These are phyloP conservation scores for Hypomyces rosellus DNA, from an alignment of 2,329 filamentous ascomycete species.

Conservation along the genomic window DNA sequence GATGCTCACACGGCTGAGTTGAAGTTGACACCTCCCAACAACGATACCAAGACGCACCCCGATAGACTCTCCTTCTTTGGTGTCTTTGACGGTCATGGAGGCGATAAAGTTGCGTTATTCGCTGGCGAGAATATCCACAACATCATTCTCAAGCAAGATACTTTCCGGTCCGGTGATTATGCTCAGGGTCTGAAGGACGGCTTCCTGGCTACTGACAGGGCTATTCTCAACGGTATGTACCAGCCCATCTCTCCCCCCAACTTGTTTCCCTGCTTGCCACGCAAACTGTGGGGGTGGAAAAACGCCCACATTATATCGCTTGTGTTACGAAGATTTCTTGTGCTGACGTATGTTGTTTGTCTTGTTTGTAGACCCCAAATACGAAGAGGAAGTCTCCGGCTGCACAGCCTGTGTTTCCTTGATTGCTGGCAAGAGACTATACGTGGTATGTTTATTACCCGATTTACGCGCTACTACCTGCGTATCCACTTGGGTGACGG, in stretches of 20 bases:
- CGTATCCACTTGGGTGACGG: neutral
- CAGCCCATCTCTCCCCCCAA: neutral
- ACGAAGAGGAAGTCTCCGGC: slow-evolving; percentile 95
- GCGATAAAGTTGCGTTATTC: slow-evolving; percentile 92
- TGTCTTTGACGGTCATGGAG: slow-evolving; percentile 95
- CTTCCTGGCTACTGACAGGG: slow-evolving; percentile 90
- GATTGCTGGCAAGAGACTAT: slow-evolving; percentile 87
- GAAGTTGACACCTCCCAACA: slow-evolving; percentile 62
- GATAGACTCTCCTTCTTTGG: slow-evolving; percentile 90
- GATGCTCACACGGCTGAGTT: slow-evolving; percentile 88
- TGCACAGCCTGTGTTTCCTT: slow-evolving; percentile 92
- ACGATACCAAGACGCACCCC: slow-evolving; percentile 57
- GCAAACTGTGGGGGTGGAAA: neutral
- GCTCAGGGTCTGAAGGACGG: slow-evolving; percentile 96
- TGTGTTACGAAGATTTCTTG: neutral
- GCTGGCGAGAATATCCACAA: slow-evolving; percentile 88
- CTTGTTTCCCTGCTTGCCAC: neutral
- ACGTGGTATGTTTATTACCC: slow-evolving; percentile 63
- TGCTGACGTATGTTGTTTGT: neutral
- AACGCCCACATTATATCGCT: slow-evolving; percentile 5
- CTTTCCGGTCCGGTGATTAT: slow-evolving; percentile 85
- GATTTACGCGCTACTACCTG: neutral
- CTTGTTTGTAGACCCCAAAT: slow-evolving; percentile 69
- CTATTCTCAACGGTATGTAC: slow-evolving; percentile 81
- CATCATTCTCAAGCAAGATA: slow-evolving; percentile 90